These are phyloP conservation scores for Aspergillus mulundensis DNA, from an alignment of 495 filamentous ascomycete genomes.

Conservation along the genomic window DNA sequence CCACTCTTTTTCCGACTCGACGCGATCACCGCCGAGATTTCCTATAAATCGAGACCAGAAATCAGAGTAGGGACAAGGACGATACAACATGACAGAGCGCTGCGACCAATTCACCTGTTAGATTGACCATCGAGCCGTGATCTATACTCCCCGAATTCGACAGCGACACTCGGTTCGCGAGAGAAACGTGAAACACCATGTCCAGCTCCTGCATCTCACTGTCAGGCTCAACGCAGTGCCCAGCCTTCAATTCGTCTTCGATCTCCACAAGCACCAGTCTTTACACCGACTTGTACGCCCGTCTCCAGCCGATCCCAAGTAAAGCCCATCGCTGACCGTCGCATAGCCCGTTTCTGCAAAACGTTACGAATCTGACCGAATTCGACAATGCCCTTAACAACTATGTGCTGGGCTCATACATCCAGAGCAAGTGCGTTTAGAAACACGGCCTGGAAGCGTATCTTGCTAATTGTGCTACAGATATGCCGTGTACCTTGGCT, in stretches of 20 bases:
- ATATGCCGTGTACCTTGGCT: constrained; percentile 64
- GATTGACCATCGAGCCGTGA: constrained; percentile 2
- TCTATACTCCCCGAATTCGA: not conserved
- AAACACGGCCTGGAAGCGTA: not conserved
- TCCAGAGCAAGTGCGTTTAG: constrained; percentile 65
- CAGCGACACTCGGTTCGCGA: not conserved
- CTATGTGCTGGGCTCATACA: constrained; percentile 72
- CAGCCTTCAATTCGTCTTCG: constrained; percentile 77
- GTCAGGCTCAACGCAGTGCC: constrained; percentile 70
- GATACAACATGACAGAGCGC: constrained; percentile 13
- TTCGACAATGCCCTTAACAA: constrained; percentile 74
- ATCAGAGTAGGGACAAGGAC: not conserved
- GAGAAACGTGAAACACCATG: constrained; percentile 23
- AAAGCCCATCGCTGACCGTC: constrained; percentile 25
- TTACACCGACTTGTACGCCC: constrained; percentile 70
- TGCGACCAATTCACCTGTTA: constrained; percentile 4
- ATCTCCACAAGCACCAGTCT: constrained; percentile 69
- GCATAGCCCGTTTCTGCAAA: constrained; percentile 78
- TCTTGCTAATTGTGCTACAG: constrained; percentile 24
- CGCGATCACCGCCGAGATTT: constrained; percentile 8
- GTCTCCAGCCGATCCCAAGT: not conserved
- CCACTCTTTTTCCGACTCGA: constrained; percentile 23
- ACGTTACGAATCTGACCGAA: constrained; percentile 65
- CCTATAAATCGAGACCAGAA: not conserved
- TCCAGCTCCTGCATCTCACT: constrained; percentile 69